Percentiles rank a stretch among this genome's conserved stretches.
These are phyloP conservation scores for Pleodorina starrii DNA, from an alignment of 139 green algal genomes.

Conservation along the genomic window DNA sequence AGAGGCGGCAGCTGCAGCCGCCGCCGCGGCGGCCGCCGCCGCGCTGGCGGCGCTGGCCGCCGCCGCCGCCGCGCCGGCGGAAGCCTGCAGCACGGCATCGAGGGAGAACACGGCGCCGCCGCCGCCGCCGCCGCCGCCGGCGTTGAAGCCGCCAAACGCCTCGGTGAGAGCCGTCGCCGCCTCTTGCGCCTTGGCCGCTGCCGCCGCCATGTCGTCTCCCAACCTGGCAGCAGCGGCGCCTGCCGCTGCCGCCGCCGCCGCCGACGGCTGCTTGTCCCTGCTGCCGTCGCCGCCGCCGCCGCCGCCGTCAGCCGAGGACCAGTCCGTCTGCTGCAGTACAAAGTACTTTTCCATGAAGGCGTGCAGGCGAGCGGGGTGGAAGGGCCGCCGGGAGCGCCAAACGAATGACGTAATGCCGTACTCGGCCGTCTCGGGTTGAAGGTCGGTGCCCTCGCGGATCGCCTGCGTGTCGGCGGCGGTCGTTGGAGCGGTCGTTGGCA, in stretches of 20 bases:
- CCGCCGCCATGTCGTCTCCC: not conserved
- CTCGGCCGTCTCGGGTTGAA: conserved; percentile 70
- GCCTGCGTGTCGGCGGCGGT: too few species aligned
- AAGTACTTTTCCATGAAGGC: conserved; percentile 67
- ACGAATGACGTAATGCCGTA: conserved; percentile 85
- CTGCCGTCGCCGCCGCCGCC: not conserved
- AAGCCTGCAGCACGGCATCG: not conserved
- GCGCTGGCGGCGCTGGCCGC: conserved; percentile 6
- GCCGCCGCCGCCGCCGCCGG: not conserved
- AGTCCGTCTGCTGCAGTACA: conserved; percentile 72
- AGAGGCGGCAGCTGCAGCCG: not conserved
- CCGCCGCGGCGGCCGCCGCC: not conserved
- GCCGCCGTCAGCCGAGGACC: conserved; percentile 48
- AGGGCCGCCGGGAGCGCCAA: conserved; percentile 77
- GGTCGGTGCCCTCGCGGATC: conserved; percentile 49
- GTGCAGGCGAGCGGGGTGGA: conserved; percentile 83
- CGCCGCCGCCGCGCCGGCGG: conserved; percentile 17
- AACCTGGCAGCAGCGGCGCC: not conserved
- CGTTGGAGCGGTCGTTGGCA: too few species aligned
- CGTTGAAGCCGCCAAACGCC: not conserved
- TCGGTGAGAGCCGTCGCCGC: not conserved
- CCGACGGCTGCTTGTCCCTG: too few species aligned
- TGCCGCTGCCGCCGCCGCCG: not conserved
- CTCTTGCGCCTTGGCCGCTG: conserved; percentile 6
- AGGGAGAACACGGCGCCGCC: not conserved